Conservation (phyloP, 768 basidiomycete species). For the Kwoniella dejecticola region DNA sequence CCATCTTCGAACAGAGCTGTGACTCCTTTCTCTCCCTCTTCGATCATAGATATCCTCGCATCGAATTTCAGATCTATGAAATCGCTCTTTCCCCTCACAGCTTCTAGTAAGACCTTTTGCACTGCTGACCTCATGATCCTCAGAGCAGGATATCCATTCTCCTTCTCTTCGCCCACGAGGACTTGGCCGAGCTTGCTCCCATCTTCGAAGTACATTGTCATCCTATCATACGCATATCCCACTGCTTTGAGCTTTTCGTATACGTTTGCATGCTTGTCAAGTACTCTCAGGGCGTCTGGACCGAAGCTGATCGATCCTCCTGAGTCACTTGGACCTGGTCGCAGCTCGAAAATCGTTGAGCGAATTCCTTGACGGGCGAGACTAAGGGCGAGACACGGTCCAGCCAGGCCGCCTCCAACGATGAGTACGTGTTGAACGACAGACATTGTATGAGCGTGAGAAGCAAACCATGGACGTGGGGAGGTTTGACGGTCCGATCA, state of each 20-base stretch:
- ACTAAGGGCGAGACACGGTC: slow-evolving; percentile 28
- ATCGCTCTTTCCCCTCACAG: neutral
- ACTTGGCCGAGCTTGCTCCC: slow-evolving; percentile 16
- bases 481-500: no score
- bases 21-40: slow-evolving; percentile 28
- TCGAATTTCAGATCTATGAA: slow-evolving; percentile 28
- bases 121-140: slow-evolving; percentile 28
- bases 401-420: slow-evolving; percentile 24
- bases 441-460: neutral
- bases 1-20: slow-evolving; percentile 32
- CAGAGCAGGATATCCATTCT: slow-evolving; percentile 23
- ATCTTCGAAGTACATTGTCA: slow-evolving; percentile 22
- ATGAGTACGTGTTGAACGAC: slow-evolving; percentile 18
- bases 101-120: slow-evolving; percentile 26
- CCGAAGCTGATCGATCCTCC: slow-evolving; percentile 35
- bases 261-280: slow-evolving; percentile 29
- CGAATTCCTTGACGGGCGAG: slow-evolving; percentile 27
- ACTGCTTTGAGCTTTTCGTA: slow-evolving; percentile 17
- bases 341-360: slow-evolving; percentile 38
- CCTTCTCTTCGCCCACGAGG: neutral
- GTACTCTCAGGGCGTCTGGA: slow-evolving; percentile 29
- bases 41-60: slow-evolving; percentile 15
- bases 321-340: slow-evolving; percentile 8
- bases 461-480: no score
- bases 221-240: slow-evolving; percentile 26